phyloP scores from a whole-genome alignment of 2,329 filamentous ascomycete species.

The Aspergillus quadricinctus region DNA sequence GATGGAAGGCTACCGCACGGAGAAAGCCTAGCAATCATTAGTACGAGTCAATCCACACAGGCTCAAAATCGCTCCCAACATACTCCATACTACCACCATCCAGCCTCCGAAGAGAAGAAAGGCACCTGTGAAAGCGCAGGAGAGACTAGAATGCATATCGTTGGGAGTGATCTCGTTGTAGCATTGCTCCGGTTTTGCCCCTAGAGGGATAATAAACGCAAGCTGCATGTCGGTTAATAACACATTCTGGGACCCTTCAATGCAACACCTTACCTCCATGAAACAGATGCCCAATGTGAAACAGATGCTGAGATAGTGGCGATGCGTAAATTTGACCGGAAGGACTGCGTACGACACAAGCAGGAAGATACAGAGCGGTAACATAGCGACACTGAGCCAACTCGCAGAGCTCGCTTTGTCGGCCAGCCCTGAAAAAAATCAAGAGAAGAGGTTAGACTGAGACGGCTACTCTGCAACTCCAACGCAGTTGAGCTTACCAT shows the following conservation, averaged over 20 bases:
- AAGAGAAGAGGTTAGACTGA: too few species aligned
- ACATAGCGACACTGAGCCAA: slow-evolving; percentile 74
- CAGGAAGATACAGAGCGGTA: slow-evolving; percentile 69
- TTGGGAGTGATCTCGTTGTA: slow-evolving; percentile 88
- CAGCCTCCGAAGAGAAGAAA: slow-evolving; percentile 84
- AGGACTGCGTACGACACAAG: slow-evolving; percentile 74
- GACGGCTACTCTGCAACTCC: neutral
- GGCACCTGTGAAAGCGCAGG: slow-evolving; percentile 84
- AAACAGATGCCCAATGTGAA: slow-evolving; percentile 70
- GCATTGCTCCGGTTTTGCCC: slow-evolving; percentile 73
- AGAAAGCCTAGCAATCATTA: slow-evolving; percentile 60
- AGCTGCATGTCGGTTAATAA: slow-evolving; percentile 50
- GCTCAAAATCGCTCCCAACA: slow-evolving; percentile 15
- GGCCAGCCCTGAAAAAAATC: slow-evolving; percentile 33
- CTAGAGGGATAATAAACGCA: slow-evolving; percentile 85
- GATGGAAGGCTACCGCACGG: slow-evolving; percentile 82
- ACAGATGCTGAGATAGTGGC: slow-evolving; percentile 90
- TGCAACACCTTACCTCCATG: slow-evolving; percentile 63
- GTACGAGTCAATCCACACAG: neutral
- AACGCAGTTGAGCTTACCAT: slow-evolving; percentile 38
- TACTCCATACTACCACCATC: slow-evolving; percentile 76
- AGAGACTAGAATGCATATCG: slow-evolving; percentile 75
- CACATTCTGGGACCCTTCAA: neutral
- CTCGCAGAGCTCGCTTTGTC: slow-evolving; percentile 64
- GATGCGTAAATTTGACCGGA: slow-evolving; percentile 81